Conservation (phyloP, 2,329 filamentous ascomycete genomes). For the Calonectria montana region DNA sequence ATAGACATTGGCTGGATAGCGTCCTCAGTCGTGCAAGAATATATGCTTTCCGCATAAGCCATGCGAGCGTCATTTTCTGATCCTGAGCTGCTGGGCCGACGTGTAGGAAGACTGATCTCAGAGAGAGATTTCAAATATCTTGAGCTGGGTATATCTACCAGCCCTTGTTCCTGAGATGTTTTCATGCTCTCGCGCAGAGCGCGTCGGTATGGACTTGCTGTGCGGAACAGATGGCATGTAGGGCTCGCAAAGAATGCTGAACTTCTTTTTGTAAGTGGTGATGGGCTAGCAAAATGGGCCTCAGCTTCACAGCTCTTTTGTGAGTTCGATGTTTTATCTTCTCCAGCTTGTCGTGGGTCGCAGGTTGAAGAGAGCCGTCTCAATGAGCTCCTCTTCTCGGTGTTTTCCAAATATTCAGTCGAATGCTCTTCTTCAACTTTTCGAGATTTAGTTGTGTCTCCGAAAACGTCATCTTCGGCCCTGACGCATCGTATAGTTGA, state of each 20-base stretch:
- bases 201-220: conserved; percentile 66
- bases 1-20: conserved; percentile 14
- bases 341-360: neutral
- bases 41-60: conserved; percentile 61
- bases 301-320: neutral
- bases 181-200: conserved; percentile 61
- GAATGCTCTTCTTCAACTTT: neutral
- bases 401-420: conserved; percentile 13
- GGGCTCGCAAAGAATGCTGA: conserved; percentile 66
- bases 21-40: conserved; percentile 51
- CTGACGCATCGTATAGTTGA: conserved; percentile 49
- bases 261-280: conserved; percentile 53
- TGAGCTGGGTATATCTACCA: conserved; percentile 42
- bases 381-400: neutral
- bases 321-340: neutral
- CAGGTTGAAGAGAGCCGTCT: neutral
- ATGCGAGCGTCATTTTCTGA: conserved; percentile 53
- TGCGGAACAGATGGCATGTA: conserved; percentile 62
- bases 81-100: conserved; percentile 52
- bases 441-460: conserved; percentile 16
- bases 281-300: conserved; percentile 34
- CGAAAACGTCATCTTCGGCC: conserved; percentile 49
- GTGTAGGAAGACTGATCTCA: conserved; percentile 52
- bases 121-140: conserved; percentile 56
- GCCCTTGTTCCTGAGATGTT: conserved; percentile 44